Evolutionary conservation across 345 rosid genomes (phyloP), one percentile per base, ranked within the genome.

Genomic region (Acer negundo): DNA sequence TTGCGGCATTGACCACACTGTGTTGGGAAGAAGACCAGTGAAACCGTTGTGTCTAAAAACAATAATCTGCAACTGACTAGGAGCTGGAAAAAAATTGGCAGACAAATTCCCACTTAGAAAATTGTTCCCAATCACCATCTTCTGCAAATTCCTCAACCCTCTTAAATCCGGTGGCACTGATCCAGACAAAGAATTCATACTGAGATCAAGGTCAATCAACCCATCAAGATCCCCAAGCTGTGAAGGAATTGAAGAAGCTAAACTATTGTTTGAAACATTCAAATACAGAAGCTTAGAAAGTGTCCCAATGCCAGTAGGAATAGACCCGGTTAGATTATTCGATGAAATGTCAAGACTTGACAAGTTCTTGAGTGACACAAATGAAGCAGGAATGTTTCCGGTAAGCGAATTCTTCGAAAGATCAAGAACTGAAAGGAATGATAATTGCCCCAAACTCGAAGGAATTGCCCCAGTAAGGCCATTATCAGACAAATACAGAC

Each of bases 191-290:
- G 67, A 72, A 84, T 94, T 96, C 78, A 82, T 83, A 86, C 94
- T 89, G 75, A 96, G 91, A 91, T 96, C 99, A 84, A 94, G 90
- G 79, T 86, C 88, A 74, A 88, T 86, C 76, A 97, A 86, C 78
- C 79, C 86, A 46, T 31, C 67, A 69, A 97, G 97, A 80, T 84
- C 81, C 8, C 97, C 96, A 4, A 97, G 88, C 84, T 90, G 86
- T 13, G 89, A 67, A 79, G 99, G 97, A 80, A 94, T 81, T 6
- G 89, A 55, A 81, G 94, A 88, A 0, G 93, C 83, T 74, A 97
- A 86, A 58, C 84, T 85, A 79, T 96, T 96, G 73, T 80, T 82
- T 0, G 99, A 96, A 75, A 94, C 83, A 81, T 97, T 97, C 83
- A 97, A 72, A 72, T 76, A 80, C 55, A 65, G 80, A 73, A 97